phyloP scores from a whole-genome alignment of 1,139 yeast genomes.

The Yamadazyma conglobata region DNA sequence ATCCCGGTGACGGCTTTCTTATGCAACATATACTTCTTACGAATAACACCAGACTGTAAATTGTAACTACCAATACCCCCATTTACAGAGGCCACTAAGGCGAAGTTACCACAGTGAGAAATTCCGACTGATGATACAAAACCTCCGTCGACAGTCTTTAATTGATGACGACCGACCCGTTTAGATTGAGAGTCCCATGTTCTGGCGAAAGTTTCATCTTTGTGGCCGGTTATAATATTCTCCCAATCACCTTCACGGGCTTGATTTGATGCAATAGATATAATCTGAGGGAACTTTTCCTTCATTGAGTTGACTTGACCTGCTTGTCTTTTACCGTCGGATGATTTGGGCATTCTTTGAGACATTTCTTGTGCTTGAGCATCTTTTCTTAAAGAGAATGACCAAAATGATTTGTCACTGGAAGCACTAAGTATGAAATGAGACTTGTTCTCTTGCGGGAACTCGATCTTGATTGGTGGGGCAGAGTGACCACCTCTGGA shows the following conservation, averaged over 20 bases:
- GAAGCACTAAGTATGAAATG: conserved; percentile 88
- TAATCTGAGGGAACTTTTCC: conserved; percentile 76
- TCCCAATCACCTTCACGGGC: conserved; percentile 94
- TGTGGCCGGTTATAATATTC: conserved; percentile 87
- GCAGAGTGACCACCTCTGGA: conserved; percentile 96
- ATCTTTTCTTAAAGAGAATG: conserved; percentile 87
- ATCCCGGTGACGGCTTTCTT: conserved; percentile 83
- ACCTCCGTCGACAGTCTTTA: conserved; percentile 75
- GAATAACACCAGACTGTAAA: conserved; percentile 79
- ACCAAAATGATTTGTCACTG: conserved; percentile 83
- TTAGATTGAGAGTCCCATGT: conserved; percentile 89
- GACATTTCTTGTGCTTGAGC: conserved; percentile 95
- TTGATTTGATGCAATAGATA: conserved; percentile 68
- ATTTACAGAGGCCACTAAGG: conserved; percentile 80
- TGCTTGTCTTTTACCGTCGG: conserved; percentile 55
- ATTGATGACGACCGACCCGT: conserved; percentile 71
- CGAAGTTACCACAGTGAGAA: conserved; percentile 95
- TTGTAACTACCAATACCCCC: conserved; percentile 92
- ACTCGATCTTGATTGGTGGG: conserved; percentile 76
- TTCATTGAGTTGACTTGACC: conserved; percentile 51
- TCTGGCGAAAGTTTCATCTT: conserved; percentile 78
- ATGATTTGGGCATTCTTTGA: conserved; percentile 59
- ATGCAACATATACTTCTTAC: conserved; percentile 68
- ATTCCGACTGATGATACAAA: conserved; percentile 77
- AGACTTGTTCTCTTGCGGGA: conserved; percentile 74